Percentiles rank a stretch among this genome's conserved stretches.
These are phyloP conservation scores for Plectosphaerella plurivora DNA, from an alignment of 2,329 filamentous ascomycete genomes.

Conservation along the genomic window DNA sequence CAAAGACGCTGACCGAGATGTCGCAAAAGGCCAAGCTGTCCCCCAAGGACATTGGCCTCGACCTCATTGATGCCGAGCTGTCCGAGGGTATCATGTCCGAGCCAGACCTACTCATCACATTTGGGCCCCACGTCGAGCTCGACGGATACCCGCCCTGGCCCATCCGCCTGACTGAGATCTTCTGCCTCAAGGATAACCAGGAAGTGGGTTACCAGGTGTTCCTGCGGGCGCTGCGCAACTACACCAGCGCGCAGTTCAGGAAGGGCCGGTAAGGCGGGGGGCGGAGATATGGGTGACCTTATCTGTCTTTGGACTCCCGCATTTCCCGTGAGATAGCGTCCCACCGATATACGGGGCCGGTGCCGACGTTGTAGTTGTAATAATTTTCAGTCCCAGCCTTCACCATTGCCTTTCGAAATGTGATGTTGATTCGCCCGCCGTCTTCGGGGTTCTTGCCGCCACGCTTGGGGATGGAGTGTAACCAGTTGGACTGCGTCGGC, in stretches of 20 bases:
- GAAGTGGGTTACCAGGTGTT: conserved; percentile 94
- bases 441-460: conserved; percentile 59
- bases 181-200: conserved; percentile 69
- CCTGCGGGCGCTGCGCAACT: conserved; percentile 77
- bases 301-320: conserved; percentile 21
- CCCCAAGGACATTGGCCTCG: conserved; percentile 74
- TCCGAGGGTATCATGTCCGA: conserved; percentile 76
- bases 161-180: conserved; percentile 90
- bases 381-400: conserved; percentile 76
- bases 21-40: conserved; percentile 82
- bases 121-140: conserved; percentile 77
- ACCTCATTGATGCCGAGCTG: conserved; percentile 87
- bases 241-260: conserved; percentile 82
- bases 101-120: conserved; percentile 84
- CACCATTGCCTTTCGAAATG: conserved; percentile 67
- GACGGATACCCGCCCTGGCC: conserved; percentile 97
- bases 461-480: conserved; percentile 74
- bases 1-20: conserved; percentile 92
- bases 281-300: not conserved
- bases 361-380: conserved; percentile 78
- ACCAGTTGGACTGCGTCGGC: conserved; percentile 69
- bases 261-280: conserved; percentile 55
- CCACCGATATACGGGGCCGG: conserved; percentile 66
- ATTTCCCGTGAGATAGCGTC: conserved; percentile 49
- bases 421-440: conserved; percentile 70